These are phyloP conservation scores for Batkoa obscura DNA, from an alignment of 371 early-diverging fungal genomes.

Conservation along the genomic window DNA sequence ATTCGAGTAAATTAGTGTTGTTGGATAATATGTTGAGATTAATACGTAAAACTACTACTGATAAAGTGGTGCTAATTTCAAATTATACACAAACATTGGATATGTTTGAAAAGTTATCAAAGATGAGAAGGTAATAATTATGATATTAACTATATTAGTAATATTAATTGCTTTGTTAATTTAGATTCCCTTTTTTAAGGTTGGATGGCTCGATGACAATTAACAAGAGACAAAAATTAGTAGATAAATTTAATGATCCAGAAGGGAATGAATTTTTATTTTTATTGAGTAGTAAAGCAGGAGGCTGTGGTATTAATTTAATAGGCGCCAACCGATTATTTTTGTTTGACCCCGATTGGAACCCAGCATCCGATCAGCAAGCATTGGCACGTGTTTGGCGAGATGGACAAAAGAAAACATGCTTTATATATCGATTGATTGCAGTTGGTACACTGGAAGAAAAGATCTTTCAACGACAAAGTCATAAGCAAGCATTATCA, in stretches of 20 bases:
- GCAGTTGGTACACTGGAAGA: constrained; percentile 94
- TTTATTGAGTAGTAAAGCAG: constrained; percentile 88
- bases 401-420: constrained; percentile 89
- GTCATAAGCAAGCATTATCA: constrained; percentile 69
- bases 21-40: constrained; percentile 48
- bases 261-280: constrained; percentile 72
- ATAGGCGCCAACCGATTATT: constrained; percentile 92
- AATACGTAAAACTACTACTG: constrained; percentile 51
- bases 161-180: background rate
- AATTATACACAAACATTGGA: constrained; percentile 97
- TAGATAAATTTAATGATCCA: constrained; percentile 88
- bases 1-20: constrained; percentile 77
- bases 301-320: constrained; percentile 95
- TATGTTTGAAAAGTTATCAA: constrained; percentile 73
- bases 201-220: constrained; percentile 88
- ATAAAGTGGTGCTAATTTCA: constrained; percentile 91
- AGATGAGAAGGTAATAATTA: constrained; percentile 33
- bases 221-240: constrained; percentile 74
- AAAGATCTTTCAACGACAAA: constrained; percentile 92
- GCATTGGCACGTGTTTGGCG: constrained; percentile 93
- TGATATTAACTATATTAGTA: background rate
- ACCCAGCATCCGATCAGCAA: constrained; percentile 37
- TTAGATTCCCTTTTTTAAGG: constrained; percentile 53
- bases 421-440: constrained; percentile 90
- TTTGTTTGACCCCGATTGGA: constrained; percentile 72